Conservation (phyloP, 495 filamentous ascomycete species). For the Penicillium parvum region DNA sequence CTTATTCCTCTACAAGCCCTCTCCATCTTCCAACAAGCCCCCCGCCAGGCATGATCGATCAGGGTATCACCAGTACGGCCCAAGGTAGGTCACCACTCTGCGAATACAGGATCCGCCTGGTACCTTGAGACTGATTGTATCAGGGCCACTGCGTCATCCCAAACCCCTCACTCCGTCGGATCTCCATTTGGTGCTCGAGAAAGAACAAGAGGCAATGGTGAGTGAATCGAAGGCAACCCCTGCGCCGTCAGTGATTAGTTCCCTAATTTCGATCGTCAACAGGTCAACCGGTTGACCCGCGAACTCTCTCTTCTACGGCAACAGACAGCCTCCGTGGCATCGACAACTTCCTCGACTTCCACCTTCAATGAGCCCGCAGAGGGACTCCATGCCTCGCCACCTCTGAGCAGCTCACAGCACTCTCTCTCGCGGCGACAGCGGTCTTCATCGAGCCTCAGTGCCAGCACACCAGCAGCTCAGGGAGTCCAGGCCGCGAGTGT, state of each 20-base stretch:
- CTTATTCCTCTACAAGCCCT: conserved; percentile 11
- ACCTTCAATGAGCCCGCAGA: conserved; percentile 52
- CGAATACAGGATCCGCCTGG: background rate
- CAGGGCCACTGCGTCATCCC: conserved; percentile 71
- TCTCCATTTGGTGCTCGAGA: conserved; percentile 80
- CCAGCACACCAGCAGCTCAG: conserved; percentile 44
- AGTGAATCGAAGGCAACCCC: no score
- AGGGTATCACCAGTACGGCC: conserved; percentile 54
- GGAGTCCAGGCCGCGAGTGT: conserved; percentile 40
- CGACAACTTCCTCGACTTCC: conserved; percentile 73
- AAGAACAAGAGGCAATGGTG: conserved; percentile 93
- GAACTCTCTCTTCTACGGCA: conserved; percentile 78
- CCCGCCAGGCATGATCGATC: conserved; percentile 38
- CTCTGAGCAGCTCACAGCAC: conserved; percentile 47
- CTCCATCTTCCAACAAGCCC: conserved; percentile 30
- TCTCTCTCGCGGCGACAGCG: conserved; percentile 59
- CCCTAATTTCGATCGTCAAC: background rate
- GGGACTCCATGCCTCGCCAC: conserved; percentile 40
- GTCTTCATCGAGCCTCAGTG: conserved; percentile 59
- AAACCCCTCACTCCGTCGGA: conserved; percentile 82
- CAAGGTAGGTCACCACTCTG: conserved; percentile 38
- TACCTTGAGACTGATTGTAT: background rate
- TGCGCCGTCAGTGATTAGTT: no score
- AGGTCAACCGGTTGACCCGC: conserved; percentile 90
- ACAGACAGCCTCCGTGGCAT: conserved; percentile 75